Conservation (phyloP, 192 early-diverging fungal species). For the Spinellus fusiger region DNA sequence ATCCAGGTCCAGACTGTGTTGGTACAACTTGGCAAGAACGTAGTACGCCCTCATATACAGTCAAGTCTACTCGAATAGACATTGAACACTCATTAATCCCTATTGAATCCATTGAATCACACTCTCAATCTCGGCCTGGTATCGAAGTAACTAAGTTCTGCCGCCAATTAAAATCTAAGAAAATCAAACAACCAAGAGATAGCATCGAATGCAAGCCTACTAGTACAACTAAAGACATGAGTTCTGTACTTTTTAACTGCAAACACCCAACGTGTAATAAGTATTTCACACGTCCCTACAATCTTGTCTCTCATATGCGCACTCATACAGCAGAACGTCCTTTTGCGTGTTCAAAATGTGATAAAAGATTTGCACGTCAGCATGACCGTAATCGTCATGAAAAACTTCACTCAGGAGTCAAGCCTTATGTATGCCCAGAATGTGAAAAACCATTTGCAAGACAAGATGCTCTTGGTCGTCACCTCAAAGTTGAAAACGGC, state of each 20-base stretch:
- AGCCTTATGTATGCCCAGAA: conserved; percentile 61
- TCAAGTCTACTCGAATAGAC: neutral
- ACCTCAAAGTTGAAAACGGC: conserved; percentile 34
- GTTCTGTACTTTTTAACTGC: conserved; percentile 6
- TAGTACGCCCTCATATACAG: neutral
- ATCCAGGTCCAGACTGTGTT: neutral
- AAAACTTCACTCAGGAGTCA: conserved; percentile 67
- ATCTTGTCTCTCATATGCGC: conserved; percentile 67
- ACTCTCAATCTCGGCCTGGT: too few species aligned
- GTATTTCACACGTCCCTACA: conserved; percentile 69
- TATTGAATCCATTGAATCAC: too few species aligned
- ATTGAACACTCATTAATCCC: too few species aligned
- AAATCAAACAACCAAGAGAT: neutral
- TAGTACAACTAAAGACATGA: neutral
- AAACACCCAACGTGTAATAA: conserved; percentile 48
- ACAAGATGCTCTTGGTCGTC: conserved; percentile 66
- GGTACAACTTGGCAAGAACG: neutral
- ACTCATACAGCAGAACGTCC: conserved; percentile 72
- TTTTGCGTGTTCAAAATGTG: conserved; percentile 64
- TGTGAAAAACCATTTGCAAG: conserved; percentile 72
- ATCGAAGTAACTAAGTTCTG: too few species aligned
- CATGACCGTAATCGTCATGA: conserved; percentile 84
- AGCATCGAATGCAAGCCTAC: neutral
- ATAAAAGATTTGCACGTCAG: conserved; percentile 77
- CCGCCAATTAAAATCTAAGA: neutral